phyloP scores from a whole-genome alignment of 495 filamentous ascomycete species.

The Cercophora samala region DNA sequence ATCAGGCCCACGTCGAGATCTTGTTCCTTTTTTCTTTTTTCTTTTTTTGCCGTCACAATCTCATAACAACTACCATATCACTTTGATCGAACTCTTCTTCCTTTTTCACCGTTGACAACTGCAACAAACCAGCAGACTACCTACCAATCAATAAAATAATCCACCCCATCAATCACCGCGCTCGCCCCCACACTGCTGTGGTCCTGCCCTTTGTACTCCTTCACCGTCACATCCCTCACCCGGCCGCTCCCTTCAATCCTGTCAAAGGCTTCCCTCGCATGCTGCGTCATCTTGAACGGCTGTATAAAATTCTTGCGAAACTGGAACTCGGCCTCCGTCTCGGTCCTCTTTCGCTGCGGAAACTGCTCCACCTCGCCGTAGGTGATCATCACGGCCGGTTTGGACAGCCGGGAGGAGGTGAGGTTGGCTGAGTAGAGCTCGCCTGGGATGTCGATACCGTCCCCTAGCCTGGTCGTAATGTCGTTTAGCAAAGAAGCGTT shows the following conservation, averaged over 20 bases:
- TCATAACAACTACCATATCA: no score
- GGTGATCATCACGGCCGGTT: slow-evolving; percentile 18
- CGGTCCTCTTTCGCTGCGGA: slow-evolving; percentile 16
- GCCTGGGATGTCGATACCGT: neutral
- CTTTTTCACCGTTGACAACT: no score
- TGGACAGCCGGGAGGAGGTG: neutral
- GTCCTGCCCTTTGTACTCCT: slow-evolving; percentile 25
- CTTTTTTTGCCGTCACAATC: no score
- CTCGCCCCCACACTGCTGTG: slow-evolving; percentile 19
- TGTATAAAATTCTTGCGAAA: slow-evolving; percentile 8
- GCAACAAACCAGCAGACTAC: no score
- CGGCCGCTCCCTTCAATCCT: slow-evolving; percentile 16
- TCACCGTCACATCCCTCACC: slow-evolving; percentile 19
- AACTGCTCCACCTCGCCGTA: slow-evolving; percentile 24
- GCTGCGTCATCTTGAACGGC: slow-evolving; percentile 13
- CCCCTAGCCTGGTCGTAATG: neutral
- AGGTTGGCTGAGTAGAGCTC: neutral
- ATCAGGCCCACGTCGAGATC: slow-evolving; percentile 26
- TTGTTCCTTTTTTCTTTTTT: slow-evolving; percentile 8
- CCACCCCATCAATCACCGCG: slow-evolving; percentile 26
- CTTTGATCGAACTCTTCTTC: no score
- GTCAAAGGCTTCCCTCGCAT: slow-evolving; percentile 19
- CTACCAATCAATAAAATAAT: slow-evolving; percentile 27
- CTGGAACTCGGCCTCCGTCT: slow-evolving; percentile 22
- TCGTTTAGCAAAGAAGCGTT: slow-evolving; percentile 7